phyloP scores from a whole-genome alignment of 202 grass and related monocot genomes.

The Miscanthus sacchariflorus region DNA sequence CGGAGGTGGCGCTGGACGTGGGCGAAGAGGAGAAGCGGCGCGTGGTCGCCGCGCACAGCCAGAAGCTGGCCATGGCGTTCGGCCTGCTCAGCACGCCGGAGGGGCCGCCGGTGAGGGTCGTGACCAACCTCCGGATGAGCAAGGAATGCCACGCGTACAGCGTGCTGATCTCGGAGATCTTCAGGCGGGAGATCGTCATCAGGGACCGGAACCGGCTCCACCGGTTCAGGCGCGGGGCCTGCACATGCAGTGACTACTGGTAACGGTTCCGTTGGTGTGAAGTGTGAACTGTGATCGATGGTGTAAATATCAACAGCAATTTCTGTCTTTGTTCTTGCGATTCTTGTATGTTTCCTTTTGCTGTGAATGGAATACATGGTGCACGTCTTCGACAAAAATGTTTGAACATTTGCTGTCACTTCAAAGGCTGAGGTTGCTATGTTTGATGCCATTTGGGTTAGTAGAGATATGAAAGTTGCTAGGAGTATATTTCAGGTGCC shows the following conservation, averaged over 20 bases:
- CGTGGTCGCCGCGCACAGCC: conserved; percentile 57
- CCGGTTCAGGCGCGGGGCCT: conserved; percentile 65
- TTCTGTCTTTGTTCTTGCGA: not conserved
- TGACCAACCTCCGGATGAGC: conserved; percentile 81
- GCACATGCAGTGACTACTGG: conserved; percentile 69
- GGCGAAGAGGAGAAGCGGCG: conserved; percentile 71
- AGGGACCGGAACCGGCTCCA: conserved; percentile 81
- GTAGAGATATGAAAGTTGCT: not conserved
- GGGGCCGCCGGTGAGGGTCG: conserved; percentile 53
- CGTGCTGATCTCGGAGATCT: conserved; percentile 63
- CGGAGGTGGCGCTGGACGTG: conserved; percentile 57
- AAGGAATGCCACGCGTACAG: conserved; percentile 81
- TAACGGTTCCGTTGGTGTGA: conserved; percentile 10
- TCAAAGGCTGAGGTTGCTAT: not conserved
- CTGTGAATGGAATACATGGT: conserved; percentile 22
- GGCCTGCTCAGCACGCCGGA: conserved; percentile 64
- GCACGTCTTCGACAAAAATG: not conserved
- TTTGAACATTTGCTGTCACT: not conserved
- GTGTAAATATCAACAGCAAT: conserved; percentile 42
- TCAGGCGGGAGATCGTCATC: conserved; percentile 62
- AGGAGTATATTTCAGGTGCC: too few species aligned
- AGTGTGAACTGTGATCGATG: not conserved
- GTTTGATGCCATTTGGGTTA: not conserved
- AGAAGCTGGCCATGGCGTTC: conserved; percentile 94
- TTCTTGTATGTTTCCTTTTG: conserved; percentile 27